Base-by-base conservation (phyloP, 345 rosid species). In the Eucalyptus regnans region DNA sequence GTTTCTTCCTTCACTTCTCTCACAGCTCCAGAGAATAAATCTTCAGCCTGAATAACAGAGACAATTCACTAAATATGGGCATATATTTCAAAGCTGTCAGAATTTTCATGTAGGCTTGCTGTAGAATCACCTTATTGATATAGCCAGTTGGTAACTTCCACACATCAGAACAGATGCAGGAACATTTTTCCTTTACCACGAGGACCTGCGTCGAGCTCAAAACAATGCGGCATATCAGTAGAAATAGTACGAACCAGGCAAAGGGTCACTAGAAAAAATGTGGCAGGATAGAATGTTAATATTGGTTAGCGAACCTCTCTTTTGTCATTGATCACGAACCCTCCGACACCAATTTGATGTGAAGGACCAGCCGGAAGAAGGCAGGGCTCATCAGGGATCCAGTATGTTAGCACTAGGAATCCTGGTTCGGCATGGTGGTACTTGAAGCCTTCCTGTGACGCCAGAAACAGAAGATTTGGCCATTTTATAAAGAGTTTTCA, bases 1-100 rank as follows among this genome's bases (percentile, higher is more conserved):
- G 94, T 95, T 89, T 95, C 96, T 91, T 95, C 95, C 91, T 91
- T 92, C 46, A 94, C 95, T 91, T 94, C 96, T 91, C 95, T 93
- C 60, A 91, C 66, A 54, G 91, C 95, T 84, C 94, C 95, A 31
- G 91, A 89, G 71, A 92, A 95, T 52, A 94, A 50, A 62, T 95
- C 96, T 90, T 94, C 95, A 44, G 93, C 91, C 94, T 95, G 90
- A 27, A 66, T 27, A n/a, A 87, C 29, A 83, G 27, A 52, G 27
- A 9, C 41, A 41, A 56, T 48, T 54, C 51, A 16, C 27, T 58
- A 46, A 79, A 52, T 8, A 17, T 7, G 66, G 49, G 43, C 46
- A 52, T 14, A 14, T 18, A 48, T 33, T 48, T 51, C 62, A 20
- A 81, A 41, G 48, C n/a, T 27, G 60, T 88, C 56, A 10, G n/a